Conservation (phyloP, 2,329 filamentous ascomycete genomes). For the Colletotrichum magnum region DNA sequence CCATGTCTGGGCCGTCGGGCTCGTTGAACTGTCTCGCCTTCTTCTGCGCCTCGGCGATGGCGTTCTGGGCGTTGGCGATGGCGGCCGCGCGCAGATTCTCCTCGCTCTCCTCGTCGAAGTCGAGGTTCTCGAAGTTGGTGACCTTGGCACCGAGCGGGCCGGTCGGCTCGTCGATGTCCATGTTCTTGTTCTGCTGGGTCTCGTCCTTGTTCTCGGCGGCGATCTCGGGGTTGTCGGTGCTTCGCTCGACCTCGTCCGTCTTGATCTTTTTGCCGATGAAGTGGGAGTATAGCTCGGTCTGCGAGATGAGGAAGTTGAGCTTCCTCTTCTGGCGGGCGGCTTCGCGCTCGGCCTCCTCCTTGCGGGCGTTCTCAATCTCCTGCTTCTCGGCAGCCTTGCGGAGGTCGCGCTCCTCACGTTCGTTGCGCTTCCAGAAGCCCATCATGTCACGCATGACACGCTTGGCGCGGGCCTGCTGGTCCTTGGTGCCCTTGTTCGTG, state of each 20-base stretch:
- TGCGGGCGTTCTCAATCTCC: slow-evolving; percentile 95
- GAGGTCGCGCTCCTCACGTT: slow-evolving; percentile 94
- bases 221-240: slow-evolving; percentile 85
- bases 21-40: slow-evolving; percentile 94
- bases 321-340: slow-evolving; percentile 98
- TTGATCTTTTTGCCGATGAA: slow-evolving; percentile 99
- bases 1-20: slow-evolving; percentile 74
- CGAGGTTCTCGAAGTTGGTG: slow-evolving; percentile 93
- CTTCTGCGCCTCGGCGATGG: slow-evolving; percentile 93
- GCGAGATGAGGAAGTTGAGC: slow-evolving; percentile 98
- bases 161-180: slow-evolving; percentile 67
- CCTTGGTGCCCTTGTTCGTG: slow-evolving; percentile 98
- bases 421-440: slow-evolving; percentile 99
- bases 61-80: slow-evolving; percentile 95
- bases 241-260: slow-evolving; percentile 93
- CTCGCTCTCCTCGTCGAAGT: slow-evolving; percentile 97
- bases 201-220: slow-evolving; percentile 66
- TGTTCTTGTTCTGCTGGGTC: slow-evolving; percentile 54
- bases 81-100: slow-evolving; percentile 84
- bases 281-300: slow-evolving; percentile 98
- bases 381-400: slow-evolving; percentile 95
- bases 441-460: slow-evolving; percentile 99
- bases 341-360: slow-evolving; percentile 97
- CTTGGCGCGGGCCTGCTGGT: slow-evolving; percentile 96
- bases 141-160: slow-evolving; percentile 77